Conservation (phyloP, 2,329 filamentous ascomycete species). For the Phaeophleospora eucalypticola region DNA sequence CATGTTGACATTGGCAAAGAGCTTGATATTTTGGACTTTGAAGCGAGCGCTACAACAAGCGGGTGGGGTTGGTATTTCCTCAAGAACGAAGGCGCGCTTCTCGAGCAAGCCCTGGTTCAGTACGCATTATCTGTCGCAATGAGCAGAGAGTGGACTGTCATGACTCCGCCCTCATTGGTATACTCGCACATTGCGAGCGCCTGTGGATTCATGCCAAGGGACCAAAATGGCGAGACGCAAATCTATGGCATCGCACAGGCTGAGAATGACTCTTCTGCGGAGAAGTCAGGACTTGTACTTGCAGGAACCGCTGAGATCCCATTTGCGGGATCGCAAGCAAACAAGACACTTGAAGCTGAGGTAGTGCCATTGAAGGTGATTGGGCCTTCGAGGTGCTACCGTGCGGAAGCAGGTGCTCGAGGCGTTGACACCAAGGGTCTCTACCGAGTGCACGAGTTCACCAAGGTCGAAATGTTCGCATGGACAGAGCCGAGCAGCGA, state of each 20-base stretch:
- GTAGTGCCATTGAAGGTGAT: constrained; percentile 75
- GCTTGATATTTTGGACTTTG: constrained; percentile 88
- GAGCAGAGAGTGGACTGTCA: constrained; percentile 70
- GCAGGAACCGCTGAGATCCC: constrained; percentile 93
- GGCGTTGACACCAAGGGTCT: constrained; percentile 89
- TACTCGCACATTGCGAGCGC: constrained; percentile 87
- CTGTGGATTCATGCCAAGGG: constrained; percentile 91
- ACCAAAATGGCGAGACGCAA: constrained; percentile 86
- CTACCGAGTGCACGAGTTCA: constrained; percentile 97
- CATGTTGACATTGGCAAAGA: constrained; percentile 75
- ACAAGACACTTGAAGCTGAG: constrained; percentile 59
- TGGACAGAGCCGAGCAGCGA: constrained; percentile 58
- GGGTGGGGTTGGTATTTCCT: constrained; percentile 99
- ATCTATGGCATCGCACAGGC: constrained; percentile 71
- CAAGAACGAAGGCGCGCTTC: constrained; percentile 79
- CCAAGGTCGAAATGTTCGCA: constrained; percentile 95
- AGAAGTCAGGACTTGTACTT: constrained; percentile 68
- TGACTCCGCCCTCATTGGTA: constrained; percentile 82
- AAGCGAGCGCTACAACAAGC: constrained; percentile 71
- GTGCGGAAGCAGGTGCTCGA: constrained; percentile 86
- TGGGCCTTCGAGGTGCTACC: constrained; percentile 86
- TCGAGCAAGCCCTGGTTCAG: constrained; percentile 91
- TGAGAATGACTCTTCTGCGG: constrained; percentile 56
- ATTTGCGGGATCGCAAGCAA: constrained; percentile 83
- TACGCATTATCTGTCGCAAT: constrained; percentile 75